Percentiles rank a stretch among this genome's conserved stretches.
phyloP scores from a whole-genome alignment of 139 green algal genomes.

The Picochlorum sp. region DNA sequence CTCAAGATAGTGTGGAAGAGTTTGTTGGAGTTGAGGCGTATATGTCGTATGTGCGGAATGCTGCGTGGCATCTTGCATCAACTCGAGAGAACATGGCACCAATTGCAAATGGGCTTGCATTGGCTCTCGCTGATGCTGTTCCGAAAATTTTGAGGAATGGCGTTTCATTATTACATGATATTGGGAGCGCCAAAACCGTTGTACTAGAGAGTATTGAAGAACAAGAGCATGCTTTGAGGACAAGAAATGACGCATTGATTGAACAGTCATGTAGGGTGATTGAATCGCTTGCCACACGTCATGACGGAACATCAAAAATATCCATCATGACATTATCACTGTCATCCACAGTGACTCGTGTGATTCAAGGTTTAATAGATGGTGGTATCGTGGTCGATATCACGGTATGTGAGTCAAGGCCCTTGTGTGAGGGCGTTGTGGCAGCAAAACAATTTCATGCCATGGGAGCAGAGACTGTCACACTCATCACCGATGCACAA shows the following conservation, averaged over 20 bases:
- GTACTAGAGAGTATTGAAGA: not conserved
- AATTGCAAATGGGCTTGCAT: not conserved
- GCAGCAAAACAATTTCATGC: not conserved
- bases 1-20: not conserved
- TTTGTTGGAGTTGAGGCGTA: not conserved
- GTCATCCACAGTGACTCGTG: not conserved
- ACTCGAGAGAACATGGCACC: not conserved
- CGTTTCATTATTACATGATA: not conserved
- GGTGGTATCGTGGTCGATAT: not conserved
- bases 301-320: not conserved
- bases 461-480: not conserved
- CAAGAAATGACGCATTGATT: not conserved
- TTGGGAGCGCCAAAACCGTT: not conserved
- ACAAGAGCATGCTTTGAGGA: not conserved
- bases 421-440: not conserved
- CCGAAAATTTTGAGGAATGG: not conserved
- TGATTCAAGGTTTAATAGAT: not conserved
- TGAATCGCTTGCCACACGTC: not conserved
- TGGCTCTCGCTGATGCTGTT: not conserved
- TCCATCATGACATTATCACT: constrained; percentile 12
- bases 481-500: not conserved
- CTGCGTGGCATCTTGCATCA: not conserved
- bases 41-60: not conserved
- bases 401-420: not conserved
- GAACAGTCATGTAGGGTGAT: constrained; percentile 3